Base-by-base conservation (phyloP, 129 eudicot species). In the Lactuca saligna region DNA sequence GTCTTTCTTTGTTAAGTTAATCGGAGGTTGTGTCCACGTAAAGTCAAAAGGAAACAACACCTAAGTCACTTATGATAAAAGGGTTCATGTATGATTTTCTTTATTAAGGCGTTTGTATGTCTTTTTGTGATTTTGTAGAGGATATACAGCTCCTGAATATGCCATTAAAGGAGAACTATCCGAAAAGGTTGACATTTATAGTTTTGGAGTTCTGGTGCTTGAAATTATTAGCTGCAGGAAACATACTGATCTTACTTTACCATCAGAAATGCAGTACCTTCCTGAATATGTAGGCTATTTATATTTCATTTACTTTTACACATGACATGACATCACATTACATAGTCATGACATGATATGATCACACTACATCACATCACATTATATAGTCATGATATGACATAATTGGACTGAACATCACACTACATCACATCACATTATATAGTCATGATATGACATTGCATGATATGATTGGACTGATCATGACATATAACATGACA, bases 131-230 rank as follows among this genome's bases (percentile, higher is more conserved):
- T 76, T 35, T 44, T 77, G 59, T 78, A 86, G 92, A 83, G 94
- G 94, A 37, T 87, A 87, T 70, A 87, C 89, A 8, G 87, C 94
- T 59, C 94, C 94, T 35, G 94, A 87, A 68, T 87, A 87, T 57
- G 94, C 94, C 55, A 75, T 81, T 20, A 75, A 82, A 84, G 94
- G 89, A 57, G 89, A 87, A 74, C 38, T 87, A 73, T 81, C 94
- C 3, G 94, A 87, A 73, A 87, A 87, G 80, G 94, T 82, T 17
- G 89, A 84, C 64, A 84, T 87, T 39, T 83, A 87, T 25, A 87
- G 89, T 63, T 87, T 83, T 25, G 94, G 94, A 66, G 94, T 87
- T 76, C 53, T 87, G 54, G 82, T 84, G 7, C 87, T 87, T 46
- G 94, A 87, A 64, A 87, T 87, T 17, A 73, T 87, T 54, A 81